Evolutionary conservation across 2,329 filamentous ascomycete genomes (phyloP), one percentile per base, ranked within the genome.

Genomic region (Hypoxylon sp.): DNA sequence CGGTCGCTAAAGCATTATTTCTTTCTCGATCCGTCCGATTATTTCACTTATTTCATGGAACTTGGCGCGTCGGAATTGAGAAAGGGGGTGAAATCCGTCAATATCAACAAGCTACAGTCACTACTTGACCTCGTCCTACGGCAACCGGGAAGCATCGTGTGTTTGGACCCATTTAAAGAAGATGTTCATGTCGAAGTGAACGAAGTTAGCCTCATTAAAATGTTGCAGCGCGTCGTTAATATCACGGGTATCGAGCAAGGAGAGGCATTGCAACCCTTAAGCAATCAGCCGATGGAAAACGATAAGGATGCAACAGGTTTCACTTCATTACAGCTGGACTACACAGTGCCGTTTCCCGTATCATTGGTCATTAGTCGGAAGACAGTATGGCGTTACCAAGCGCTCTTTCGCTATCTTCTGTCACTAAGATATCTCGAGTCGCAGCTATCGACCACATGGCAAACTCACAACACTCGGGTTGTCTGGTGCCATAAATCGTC

Each of bases 121-220:
- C 85, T 99, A 30, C 88, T 99, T n/a, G 96, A 99, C 79, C 88
- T 98, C 27, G 95, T 98, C 0, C 86, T 99, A 55, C 93, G 96
- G n/a, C 96, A 99, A 76, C 94, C 96, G 1, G 96, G 96, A 46
- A 98, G 92, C 75, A 92, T 97, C 53, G 95, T 97, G 13, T 94
- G 95, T 0, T 88, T 97, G 64, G 96, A 99, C 78, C 94, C 95
- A 0, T 99, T 97, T 86, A 99, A 98, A 78, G 96, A 99, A 81
- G 95, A 99, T 77, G 93, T 99, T 80, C 97, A 97, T 80, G 94
- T 99, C 22, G 91, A 95, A 76, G 98, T 98, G 92, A 98, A 98
- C 79, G 94, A 97, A 74, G 91, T 95, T 42, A 93, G 94, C 5
- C 88, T 99, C 50, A 97, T 94, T 11, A 97, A 97, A 77, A 97